A percentile compares a stretch with the other conserved stretches of the same genome.
These are phyloP conservation scores for Dactylis glomerata DNA, from an alignment of 176 grass and related monocot species.

Conservation along the genomic window DNA sequence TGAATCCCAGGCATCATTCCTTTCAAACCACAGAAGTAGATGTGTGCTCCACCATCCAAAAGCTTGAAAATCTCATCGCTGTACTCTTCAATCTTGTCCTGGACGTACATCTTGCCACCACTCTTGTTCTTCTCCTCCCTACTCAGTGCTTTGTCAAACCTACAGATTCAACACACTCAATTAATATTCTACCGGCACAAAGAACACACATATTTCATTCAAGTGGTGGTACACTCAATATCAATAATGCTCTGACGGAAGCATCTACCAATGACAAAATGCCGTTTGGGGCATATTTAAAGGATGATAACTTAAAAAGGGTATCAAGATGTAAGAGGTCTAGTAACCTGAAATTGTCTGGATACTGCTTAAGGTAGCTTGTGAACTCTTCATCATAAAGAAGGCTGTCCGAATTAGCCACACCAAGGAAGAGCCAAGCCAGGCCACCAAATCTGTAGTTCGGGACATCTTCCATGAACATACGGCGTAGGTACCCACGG, in stretches of 20 bases:
- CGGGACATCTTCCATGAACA: conserved; percentile 95
- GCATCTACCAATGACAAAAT: background rate
- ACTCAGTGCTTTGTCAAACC: conserved; percentile 83
- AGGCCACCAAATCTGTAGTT: conserved; percentile 82
- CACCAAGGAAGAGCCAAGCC: conserved; percentile 91
- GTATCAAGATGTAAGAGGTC: background rate
- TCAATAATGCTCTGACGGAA: background rate
- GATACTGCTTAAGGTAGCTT: conserved; percentile 60
- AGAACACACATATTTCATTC: background rate
- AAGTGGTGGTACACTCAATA: background rate
- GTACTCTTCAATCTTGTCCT: conserved; percentile 98
- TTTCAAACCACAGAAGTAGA: conserved; percentile 95
- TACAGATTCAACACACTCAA: conserved; percentile 14
- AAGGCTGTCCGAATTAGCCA: conserved; percentile 87
- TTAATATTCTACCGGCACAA: background rate
- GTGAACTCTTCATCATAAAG: conserved; percentile 85
- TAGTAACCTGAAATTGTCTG: conserved; percentile 81
- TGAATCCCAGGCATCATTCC: conserved; percentile 98
- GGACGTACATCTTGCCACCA: conserved; percentile 93
- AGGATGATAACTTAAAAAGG: background rate
- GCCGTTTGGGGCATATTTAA: background rate
- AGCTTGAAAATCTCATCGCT: conserved; percentile 93
- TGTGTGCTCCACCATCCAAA: conserved; percentile 76
- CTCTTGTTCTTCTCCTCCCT: conserved; percentile 88
- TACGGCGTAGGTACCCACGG: conserved; percentile 81